phyloP scores from a whole-genome alignment of 2,329 filamentous ascomycete genomes.

The Fusarium temperatum region DNA sequence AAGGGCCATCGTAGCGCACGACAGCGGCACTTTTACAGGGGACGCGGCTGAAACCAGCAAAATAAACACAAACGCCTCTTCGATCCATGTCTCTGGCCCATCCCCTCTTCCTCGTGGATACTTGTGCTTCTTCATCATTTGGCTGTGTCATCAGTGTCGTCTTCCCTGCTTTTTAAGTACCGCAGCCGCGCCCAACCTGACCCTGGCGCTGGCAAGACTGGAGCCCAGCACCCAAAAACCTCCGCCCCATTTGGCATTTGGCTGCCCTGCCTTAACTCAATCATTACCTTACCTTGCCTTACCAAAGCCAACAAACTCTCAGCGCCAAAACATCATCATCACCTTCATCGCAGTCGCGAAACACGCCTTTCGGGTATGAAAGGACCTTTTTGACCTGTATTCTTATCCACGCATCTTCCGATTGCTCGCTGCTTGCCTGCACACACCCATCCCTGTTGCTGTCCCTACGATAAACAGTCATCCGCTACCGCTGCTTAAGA shows the following conservation, averaged over 20 bases:
- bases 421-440: background rate
- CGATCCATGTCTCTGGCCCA: background rate
- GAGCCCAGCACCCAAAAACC: conserved; percentile 16
- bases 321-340: conserved; percentile 25
- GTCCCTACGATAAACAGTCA: conserved; percentile 7
- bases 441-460: background rate
- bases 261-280: conserved; percentile 18
- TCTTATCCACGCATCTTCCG: background rate
- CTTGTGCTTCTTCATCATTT: conserved; percentile 10
- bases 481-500: conserved; percentile 25
- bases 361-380: background rate
- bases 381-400: background rate
- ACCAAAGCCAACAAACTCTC: conserved; percentile 21
- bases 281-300: background rate
- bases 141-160: conserved; percentile 11
- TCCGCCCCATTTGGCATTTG: conserved; percentile 33
- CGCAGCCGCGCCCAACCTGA: conserved; percentile 27
- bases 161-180: conserved; percentile 30
- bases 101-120: conserved; percentile 16
- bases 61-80: conserved; percentile 31
- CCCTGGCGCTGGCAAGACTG: conserved; percentile 1
- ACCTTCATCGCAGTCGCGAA: conserved; percentile 19
- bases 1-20: conserved; percentile 14
- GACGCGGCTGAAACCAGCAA: conserved; percentile 29
- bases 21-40: conserved; percentile 17